These are phyloP conservation scores for Yarrowia sp. DNA, from an alignment of 805 yeast genomes.

Conservation along the genomic window DNA sequence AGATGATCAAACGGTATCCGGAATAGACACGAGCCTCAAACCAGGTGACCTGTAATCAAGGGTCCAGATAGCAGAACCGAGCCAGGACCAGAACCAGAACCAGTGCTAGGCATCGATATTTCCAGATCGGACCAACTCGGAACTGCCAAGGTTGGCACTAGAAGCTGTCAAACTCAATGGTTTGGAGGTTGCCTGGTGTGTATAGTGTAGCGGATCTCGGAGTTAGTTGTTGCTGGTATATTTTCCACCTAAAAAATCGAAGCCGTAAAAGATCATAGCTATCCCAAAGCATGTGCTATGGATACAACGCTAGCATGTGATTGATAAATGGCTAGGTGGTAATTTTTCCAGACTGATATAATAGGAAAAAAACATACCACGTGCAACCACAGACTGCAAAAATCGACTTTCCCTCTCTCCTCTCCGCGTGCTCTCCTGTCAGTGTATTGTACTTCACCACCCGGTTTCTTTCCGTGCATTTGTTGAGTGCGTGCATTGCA, in stretches of 20 bases:
- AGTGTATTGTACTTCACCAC: background rate
- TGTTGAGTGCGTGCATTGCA: slow-evolving; percentile 23
- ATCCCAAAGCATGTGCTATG: background rate
- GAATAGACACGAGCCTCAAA: too few species aligned
- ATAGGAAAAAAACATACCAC: too few species aligned
- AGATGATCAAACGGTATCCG: background rate
- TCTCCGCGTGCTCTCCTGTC: background rate
- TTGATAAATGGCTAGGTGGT: too few species aligned
- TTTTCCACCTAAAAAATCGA: background rate
- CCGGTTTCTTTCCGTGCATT: slow-evolving; percentile 24
- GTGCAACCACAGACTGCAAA: background rate
- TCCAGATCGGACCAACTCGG: background rate
- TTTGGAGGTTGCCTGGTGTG: too few species aligned
- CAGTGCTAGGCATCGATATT: too few species aligned
- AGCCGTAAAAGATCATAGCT: background rate
- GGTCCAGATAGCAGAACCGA: too few species aligned
- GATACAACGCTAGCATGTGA: background rate
- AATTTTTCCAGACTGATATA: too few species aligned
- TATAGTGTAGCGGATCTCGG: too few species aligned
- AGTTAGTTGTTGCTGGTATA: too few species aligned
- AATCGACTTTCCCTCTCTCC: background rate
- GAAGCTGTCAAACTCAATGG: background rate
- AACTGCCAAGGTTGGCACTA: background rate
- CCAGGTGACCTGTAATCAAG: too few species aligned
- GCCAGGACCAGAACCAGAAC: too few species aligned